phyloP scores from a whole-genome alignment of 345 rosid genomes.

The Brassica carinata region DNA sequence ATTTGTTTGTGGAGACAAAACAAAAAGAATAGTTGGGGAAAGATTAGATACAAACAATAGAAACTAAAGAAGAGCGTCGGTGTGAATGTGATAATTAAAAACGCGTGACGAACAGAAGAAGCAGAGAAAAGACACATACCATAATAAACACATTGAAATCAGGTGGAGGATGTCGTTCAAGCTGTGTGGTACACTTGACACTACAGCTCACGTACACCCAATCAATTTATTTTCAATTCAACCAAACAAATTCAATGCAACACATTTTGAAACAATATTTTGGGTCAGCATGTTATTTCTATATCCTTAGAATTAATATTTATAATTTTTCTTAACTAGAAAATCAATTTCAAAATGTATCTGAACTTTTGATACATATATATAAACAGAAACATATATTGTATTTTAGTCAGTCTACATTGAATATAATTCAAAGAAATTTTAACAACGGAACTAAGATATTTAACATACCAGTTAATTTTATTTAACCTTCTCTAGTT shows the following conservation, averaged over 20 bases:
- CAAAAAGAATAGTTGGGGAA: constrained; percentile 4
- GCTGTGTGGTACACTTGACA: constrained; percentile 23
- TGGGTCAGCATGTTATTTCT: not conserved
- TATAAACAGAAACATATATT: not conserved
- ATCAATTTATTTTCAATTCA: not conserved
- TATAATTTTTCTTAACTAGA: not conserved
- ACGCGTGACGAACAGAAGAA: constrained; percentile 31
- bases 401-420: not conserved
- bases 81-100: constrained; percentile 26
- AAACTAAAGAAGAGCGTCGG: constrained; percentile 30
- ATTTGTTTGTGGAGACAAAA: constrained; percentile 11
- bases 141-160: constrained; percentile 39
- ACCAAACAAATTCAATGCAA: constrained; percentile 2
- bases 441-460: not conserved
- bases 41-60: not conserved
- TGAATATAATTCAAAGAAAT: not conserved
- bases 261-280: not conserved
- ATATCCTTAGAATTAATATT: not conserved
- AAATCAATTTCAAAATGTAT: not conserved
- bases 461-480: not conserved
- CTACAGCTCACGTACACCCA: constrained; percentile 39
- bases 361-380: not conserved
- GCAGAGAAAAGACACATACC: constrained; percentile 22
- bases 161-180: constrained; percentile 40
- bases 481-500: not conserved